A percentile compares a stretch with the other conserved stretches of the same genome.
Conservation (phyloP, 2,329 filamentous ascomycete genomes). For the Cladophialophora chaetospira region DNA sequence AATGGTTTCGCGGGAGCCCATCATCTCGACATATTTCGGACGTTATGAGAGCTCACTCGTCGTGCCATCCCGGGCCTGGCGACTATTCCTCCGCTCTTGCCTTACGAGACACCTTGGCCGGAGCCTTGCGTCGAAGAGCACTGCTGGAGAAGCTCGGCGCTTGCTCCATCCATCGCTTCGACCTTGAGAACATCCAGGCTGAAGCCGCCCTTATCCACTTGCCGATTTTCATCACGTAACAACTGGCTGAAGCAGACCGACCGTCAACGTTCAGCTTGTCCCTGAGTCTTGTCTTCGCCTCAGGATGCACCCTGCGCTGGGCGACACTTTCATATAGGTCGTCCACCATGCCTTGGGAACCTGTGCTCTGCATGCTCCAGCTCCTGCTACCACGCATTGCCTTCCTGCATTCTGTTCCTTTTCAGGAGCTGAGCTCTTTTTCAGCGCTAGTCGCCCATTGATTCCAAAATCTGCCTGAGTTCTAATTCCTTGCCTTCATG, state of each 20-base stretch:
- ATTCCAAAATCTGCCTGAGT: background rate
- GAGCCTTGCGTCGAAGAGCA: constrained; percentile 17
- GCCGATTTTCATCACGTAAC: constrained; percentile 16
- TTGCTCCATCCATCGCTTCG: constrained; percentile 2
- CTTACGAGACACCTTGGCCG: constrained; percentile 5
- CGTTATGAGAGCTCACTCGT: background rate
- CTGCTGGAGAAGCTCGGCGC: background rate
- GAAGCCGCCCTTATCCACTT: constrained; percentile 8
- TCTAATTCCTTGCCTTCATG: background rate
- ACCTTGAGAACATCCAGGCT: constrained; percentile 1
- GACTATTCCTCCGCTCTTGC: background rate
- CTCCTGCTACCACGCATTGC: background rate
- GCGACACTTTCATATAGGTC: background rate
- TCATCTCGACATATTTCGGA: background rate
- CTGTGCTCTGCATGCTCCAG: background rate
- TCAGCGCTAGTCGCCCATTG: background rate
- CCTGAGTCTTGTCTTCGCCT: background rate
- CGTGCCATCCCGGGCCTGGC: background rate
- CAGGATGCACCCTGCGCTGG: background rate
- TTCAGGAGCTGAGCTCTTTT: background rate
- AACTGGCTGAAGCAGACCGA: constrained; percentile 4
- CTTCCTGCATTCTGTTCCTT: background rate
- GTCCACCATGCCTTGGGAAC: background rate
- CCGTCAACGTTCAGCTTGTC: background rate
- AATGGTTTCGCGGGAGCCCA: background rate